Evolutionary conservation across 176 grass and related monocot genomes (phyloP), one percentile per base, ranked within the genome.

Genomic region (Cenchrus americanus): DNA sequence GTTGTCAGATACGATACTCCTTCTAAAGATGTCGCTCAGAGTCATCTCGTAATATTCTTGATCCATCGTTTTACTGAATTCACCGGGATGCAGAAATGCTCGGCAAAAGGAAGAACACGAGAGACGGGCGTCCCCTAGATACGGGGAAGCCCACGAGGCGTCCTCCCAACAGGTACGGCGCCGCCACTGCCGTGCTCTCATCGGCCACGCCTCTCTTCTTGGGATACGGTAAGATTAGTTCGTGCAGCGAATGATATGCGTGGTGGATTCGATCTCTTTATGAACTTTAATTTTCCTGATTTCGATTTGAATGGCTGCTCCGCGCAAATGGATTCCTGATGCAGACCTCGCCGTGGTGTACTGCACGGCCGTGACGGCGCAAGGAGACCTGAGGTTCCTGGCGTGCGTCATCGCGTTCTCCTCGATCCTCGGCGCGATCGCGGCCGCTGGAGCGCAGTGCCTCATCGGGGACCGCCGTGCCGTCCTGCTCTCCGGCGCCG

Each of bases 321-420:
- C 4, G 34, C 34, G 34, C 34, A 37, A 37, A 37, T 37, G 34
- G 4, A 37, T 37, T 37, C 34, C 34, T 34, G 64, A 72, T 64
- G 83, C 88, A 90, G 88, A 86, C 42, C 79, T 90, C 58, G 83
- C 83, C 5, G 26, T 83, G 73, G 88, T 78, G 66, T 78, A 52
- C 83, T 78, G 73, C 79, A 82, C 83, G 65, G 58, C 59, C 48
- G 27, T 73, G 73, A 69, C 26, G 34, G 48, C 79, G 73, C 79
- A 78, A 21, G 59, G 58, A 10, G 79, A 78, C 79, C 40, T 86
- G 73, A 82, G 42, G 88, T 58, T 90, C 21, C 66, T 90, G 19
- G 73, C 88, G 19, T 90, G 47, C 83, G 22, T 54, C 15, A 41
- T 82, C 11, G 58, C 62, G 15, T 5, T 73, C 14, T 82, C 83